These are phyloP conservation scores for Nelumbo lutea DNA, from an alignment of 164 flowering plant species.

Conservation along the genomic window DNA sequence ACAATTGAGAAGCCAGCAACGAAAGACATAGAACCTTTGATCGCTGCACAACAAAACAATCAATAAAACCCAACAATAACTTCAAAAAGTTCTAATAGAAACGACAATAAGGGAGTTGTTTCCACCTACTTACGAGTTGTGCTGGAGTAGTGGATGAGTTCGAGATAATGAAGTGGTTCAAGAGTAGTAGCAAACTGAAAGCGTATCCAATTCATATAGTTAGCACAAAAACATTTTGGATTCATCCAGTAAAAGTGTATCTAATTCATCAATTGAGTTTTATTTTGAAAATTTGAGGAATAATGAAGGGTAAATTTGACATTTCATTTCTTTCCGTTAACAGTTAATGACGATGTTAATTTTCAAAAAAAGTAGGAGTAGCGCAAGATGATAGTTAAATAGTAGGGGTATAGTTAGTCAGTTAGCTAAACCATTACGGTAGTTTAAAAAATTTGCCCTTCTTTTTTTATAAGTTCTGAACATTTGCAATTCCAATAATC, in stretches of 20 bases:
- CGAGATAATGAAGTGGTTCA: conserved; percentile 66
- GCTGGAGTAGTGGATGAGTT: conserved; percentile 40
- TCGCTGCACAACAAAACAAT: conserved; percentile 33
- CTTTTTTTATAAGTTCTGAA: no score
- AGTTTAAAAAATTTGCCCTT: no score
- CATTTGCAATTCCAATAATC: no score
- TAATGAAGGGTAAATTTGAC: no score
- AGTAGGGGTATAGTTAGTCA: no score
- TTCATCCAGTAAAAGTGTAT: conserved; percentile 85
- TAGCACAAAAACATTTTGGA: conserved; percentile 35
- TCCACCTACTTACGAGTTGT: conserved; percentile 48
- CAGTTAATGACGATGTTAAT: no score
- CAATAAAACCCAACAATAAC: background rate
- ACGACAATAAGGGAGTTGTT: background rate
- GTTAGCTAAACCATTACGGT: no score
- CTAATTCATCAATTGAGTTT: conserved; percentile 20
- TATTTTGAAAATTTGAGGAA: no score
- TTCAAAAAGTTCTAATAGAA: background rate
- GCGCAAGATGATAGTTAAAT: no score
- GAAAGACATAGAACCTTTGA: conserved; percentile 67
- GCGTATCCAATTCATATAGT: conserved; percentile 83
- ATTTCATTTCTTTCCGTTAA: no score
- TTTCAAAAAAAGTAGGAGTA: no score
- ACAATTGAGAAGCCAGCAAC: conserved; percentile 59
- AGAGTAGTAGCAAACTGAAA: conserved; percentile 57